Evolutionary conservation across 768 basidiomycete genomes (phyloP), one percentile per base, ranked within the genome.

Genomic region (Pulveroboletus sp.): DNA sequence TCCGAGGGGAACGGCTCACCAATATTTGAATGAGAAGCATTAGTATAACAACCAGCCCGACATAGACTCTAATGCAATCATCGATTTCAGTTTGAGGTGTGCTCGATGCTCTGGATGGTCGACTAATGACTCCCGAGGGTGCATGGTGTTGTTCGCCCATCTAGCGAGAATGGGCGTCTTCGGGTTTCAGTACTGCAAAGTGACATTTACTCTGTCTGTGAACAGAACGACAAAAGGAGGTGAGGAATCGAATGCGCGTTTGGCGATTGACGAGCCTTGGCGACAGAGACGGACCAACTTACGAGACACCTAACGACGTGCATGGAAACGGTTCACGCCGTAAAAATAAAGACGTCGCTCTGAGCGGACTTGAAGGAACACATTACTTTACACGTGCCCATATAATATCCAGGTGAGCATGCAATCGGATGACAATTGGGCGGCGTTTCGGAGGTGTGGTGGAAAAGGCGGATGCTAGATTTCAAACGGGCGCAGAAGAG

Each of bases 171-270:
- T n/a, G n/a, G n/a, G n/a, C n/a, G n/a, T n/a, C n/a, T n/a, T n/a
- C 5, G 9, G 12, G 18, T 3, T 30, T 15, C 32, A 14, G 18
- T 11, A n/a, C n/a, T 26, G n/a, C n/a, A n/a, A n/a, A n/a, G n/a
- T 6, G n/a, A 10, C 7, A 31, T 31, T 5, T 72, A 71, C 56
- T 86, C 3, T 80, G 73, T 49, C 26, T 86, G 4, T 61, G 68
- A 24, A 77, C 84, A 6, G 78, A 89, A 65, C 89, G 88, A 87
- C 62, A 79, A n/a, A n/a, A n/a, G n/a, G n/a, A n/a, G n/a, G n/a
- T n/a, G 57, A 72, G 55, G 86, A 85, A 61, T 84, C 81, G 1
- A 64, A 63, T 51, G 67, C 71, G 27, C 71, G 83, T 42, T 51
- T 86, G 18, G 75, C 70, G 37, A 69, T 66, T 21, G 77, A 80